These are phyloP conservation scores for Macrophomina phaseolina DNA, from an alignment of 2,329 filamentous ascomycete species.

Conservation along the genomic window DNA sequence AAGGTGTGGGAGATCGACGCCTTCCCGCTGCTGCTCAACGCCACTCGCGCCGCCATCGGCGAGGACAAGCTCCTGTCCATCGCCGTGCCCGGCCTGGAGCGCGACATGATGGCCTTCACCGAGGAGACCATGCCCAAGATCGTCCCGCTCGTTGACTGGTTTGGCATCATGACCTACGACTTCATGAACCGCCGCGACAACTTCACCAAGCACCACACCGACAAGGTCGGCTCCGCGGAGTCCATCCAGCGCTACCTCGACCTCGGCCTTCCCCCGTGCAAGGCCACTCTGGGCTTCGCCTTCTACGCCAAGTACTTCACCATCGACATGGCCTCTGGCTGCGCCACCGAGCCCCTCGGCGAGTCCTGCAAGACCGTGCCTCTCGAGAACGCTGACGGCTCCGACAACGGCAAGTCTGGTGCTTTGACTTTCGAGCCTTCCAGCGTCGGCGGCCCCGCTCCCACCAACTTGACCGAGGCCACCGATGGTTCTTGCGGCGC, in stretches of 20 bases:
- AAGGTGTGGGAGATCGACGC: slow-evolving; percentile 66
- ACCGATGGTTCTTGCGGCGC: slow-evolving; percentile 43
- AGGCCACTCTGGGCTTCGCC: slow-evolving; percentile 70
- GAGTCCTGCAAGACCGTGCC: slow-evolving; percentile 59
- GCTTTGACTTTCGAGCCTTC: slow-evolving; percentile 57
- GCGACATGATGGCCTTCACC: slow-evolving; percentile 73
- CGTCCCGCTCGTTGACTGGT: slow-evolving; percentile 65
- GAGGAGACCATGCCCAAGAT: slow-evolving; percentile 62
- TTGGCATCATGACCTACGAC: slow-evolving; percentile 77
- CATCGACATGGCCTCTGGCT: slow-evolving; percentile 56
- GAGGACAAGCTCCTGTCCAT: slow-evolving; percentile 67
- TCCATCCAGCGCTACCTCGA: slow-evolving; percentile 65
- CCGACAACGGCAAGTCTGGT: slow-evolving; percentile 63
- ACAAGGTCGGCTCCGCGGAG: slow-evolving; percentile 61
- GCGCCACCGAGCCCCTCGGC: slow-evolving; percentile 56
- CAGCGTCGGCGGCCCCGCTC: neutral
- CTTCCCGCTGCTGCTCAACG: slow-evolving; percentile 66
- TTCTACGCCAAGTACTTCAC: slow-evolving; percentile 74
- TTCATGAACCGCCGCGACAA: slow-evolving; percentile 72
- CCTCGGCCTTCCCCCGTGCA: slow-evolving; percentile 60
- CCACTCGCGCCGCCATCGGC: slow-evolving; percentile 64
- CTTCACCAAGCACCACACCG: slow-evolving; percentile 68
- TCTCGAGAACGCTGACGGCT: slow-evolving; percentile 66
- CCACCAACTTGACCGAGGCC: slow-evolving; percentile 15
- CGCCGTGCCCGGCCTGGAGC: slow-evolving; percentile 66